phyloP scores from a whole-genome alignment of 352 stramenopile genomes.

The Pythium aphanidermatum region DNA sequence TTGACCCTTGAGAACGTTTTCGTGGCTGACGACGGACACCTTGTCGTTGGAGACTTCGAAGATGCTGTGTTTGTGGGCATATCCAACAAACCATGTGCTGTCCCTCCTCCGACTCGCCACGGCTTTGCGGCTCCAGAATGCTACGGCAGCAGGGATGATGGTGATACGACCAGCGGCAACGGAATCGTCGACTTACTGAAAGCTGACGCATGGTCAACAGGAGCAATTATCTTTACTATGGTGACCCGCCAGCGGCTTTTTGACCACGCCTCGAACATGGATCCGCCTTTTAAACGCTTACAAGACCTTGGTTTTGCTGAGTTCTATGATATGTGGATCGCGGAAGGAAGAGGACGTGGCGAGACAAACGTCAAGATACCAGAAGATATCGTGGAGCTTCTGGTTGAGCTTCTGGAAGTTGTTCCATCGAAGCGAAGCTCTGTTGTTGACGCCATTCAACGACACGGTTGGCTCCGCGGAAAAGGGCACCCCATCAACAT shows the following conservation, averaged over 20 bases:
- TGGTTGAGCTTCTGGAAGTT: slow-evolving; percentile 7
- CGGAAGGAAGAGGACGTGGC: background rate
- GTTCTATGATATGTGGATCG: slow-evolving; percentile 7
- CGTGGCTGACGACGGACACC: slow-evolving; percentile 9
- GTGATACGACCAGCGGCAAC: background rate
- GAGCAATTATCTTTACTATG: slow-evolving; percentile 19
- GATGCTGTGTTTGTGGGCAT: slow-evolving; percentile 3
- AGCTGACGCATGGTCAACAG: slow-evolving; percentile 22
- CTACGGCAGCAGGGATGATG: background rate
- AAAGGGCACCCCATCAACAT: background rate
- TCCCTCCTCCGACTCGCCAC: background rate
- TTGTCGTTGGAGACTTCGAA: slow-evolving; percentile 20
- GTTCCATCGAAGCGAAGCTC: slow-evolving; percentile 3
- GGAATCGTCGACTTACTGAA: slow-evolving; percentile 18
- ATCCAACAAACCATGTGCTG: background rate
- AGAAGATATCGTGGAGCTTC: slow-evolving; percentile 5
- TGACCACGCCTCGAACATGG: background rate
- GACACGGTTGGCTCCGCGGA: slow-evolving; percentile 5
- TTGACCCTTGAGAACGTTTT: slow-evolving; percentile 16
- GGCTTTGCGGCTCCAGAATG: slow-evolving; percentile 16
- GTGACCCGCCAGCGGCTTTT: slow-evolving; percentile 7
- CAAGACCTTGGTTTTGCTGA: slow-evolving; percentile 2
- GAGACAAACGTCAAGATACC: background rate
- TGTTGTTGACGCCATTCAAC: background rate
- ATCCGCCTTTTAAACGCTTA: slow-evolving; percentile 5